These are phyloP conservation scores for Coemansia sp. DNA, from an alignment of 371 early-diverging fungal genomes.

Conservation along the genomic window DNA sequence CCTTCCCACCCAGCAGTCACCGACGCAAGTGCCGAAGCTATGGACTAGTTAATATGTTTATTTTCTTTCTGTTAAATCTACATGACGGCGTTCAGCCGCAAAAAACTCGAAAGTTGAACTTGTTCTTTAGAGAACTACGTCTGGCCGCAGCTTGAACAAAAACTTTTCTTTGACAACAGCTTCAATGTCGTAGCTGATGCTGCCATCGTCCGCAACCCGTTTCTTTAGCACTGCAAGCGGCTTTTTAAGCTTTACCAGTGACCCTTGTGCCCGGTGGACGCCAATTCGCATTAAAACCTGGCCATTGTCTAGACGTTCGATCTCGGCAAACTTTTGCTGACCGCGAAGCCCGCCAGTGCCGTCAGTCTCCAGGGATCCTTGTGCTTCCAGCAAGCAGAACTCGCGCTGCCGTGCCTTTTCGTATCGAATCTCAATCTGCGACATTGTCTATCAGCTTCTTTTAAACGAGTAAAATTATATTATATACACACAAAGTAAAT, in stretches of 20 bases:
- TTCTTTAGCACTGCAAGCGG: conserved; percentile 45
- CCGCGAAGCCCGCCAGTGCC: conserved; percentile 31
- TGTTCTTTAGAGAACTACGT: conserved; percentile 30
- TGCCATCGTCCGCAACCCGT: background rate
- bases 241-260: conserved; percentile 44
- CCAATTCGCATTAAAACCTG: conserved; percentile 39
- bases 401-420: conserved; percentile 24
- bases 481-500: too few relatives aligned
- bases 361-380: conserved; percentile 46
- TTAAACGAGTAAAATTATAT: too few relatives aligned
- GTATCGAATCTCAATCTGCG: conserved; percentile 36
- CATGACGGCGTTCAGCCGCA: too few relatives aligned
- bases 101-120: too few relatives aligned
- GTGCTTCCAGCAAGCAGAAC: conserved; percentile 45
- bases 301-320: conserved; percentile 32
- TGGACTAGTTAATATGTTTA: conserved; percentile 22
- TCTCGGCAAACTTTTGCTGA: conserved; percentile 40
- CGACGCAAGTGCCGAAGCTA: conserved; percentile 21
- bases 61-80: background rate
- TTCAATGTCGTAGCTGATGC: conserved; percentile 26
- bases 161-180: conserved; percentile 51
- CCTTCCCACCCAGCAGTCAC: conserved; percentile 30
- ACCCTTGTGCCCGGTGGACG: conserved; percentile 39
- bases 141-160: conserved; percentile 50
- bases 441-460: conserved; percentile 52